Percentiles rank a stretch among this genome's conserved stretches.
Evolutionary conservation across 805 yeast species (phyloP).

Genomic region (Torulaspora delbrueckii): DNA sequence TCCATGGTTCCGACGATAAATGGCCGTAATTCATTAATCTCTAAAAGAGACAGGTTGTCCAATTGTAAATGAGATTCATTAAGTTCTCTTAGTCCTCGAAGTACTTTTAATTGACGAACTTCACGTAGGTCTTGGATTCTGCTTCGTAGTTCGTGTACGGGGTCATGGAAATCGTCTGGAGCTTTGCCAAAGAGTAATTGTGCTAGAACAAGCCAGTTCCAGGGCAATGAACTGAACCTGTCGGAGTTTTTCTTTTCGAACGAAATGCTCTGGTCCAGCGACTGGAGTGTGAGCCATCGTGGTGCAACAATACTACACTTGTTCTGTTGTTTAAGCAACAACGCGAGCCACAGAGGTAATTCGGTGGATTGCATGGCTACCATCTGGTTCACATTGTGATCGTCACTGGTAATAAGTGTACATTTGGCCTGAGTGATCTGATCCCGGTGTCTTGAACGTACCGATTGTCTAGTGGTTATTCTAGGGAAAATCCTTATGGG

Average conservation of each 20-base stretch:
- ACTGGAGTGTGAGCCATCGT: constrained; percentile 62
- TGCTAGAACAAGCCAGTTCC: constrained; percentile 83
- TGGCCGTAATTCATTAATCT: constrained; percentile 84
- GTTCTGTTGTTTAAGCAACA: constrained; percentile 74
- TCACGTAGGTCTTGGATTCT: constrained; percentile 80
- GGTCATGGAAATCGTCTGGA: constrained; percentile 71
- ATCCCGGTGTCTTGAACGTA: constrained; percentile 5
- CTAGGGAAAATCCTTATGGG: constrained; percentile 71
- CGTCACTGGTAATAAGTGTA: constrained; percentile 38
- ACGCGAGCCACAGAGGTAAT: constrained; percentile 85
- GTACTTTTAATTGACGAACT: constrained; percentile 70
- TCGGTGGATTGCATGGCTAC: constrained; percentile 60
- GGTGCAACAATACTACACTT: constrained; percentile 86
- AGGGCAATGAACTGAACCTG: constrained; percentile 68
- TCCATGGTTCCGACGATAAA: constrained; percentile 79
- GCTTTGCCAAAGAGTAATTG: constrained; percentile 64
- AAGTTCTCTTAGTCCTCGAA: constrained; percentile 70
- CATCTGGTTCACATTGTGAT: constrained; percentile 29
- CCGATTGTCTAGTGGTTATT: constrained; percentile 30
- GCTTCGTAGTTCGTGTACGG: constrained; percentile 64
- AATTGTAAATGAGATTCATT: constrained; percentile 80
- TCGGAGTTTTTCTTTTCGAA: constrained; percentile 56
- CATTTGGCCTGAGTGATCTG: constrained; percentile 2
- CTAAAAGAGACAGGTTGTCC: constrained; percentile 77
- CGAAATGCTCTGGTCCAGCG: constrained; percentile 54